Base-by-base conservation (phyloP, 2,329 filamentous ascomycete species). In the Aspergillus ibericus region DNA sequence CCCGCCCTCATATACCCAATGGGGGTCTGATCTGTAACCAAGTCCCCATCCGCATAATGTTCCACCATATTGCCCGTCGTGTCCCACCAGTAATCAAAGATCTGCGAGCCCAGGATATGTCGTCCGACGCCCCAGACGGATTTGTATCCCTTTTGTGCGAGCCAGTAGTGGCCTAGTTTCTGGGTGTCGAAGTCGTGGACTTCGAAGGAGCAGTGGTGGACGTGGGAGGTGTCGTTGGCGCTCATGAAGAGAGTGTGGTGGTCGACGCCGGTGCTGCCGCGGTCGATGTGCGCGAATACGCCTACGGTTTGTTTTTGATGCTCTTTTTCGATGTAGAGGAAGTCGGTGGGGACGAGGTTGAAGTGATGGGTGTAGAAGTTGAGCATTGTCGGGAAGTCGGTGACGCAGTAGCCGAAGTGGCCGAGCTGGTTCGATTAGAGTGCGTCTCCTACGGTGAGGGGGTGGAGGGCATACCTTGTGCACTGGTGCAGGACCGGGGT, bases 231-330 rank as follows among this genome's bases (percentile, higher is more conserved):
- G 0, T 60, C 48, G n/a, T 68, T 67, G 0, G 65, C 62, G 16
- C 60, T 69, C 63, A 84, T 73, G 72, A 84, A 85, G 56, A 85
- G 80, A 5, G 74, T 76, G 60, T 85, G 83, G 61, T 85, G 83
- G 64, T 85, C 82, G 0, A 80, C 77, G 20, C 75, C 74, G 0
- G 73, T 70, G 0, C 72, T 65, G 0, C 81, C 82, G 0, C 77
- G 74, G 60, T 85, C 82, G 51, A 85, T 75, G 59, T 83, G 81
- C 1, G 74, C 72, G 66, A 85, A 85, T 9, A 77, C 66, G 0
- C 79, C 77, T 16, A 75, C 72, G 38, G 70, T 68, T 15, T 66
- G 68, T 16, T 63, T 65, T 2, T 53, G n/a, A n/a, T 42, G 3
- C 51, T 61, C 61, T 8, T 56, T 58, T n/a, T 66, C 62, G 2